Evolutionary conservation across 106 monocot species (phyloP), one percentile per base, ranked within the genome.

Genomic region (Allium fistulosum): DNA sequence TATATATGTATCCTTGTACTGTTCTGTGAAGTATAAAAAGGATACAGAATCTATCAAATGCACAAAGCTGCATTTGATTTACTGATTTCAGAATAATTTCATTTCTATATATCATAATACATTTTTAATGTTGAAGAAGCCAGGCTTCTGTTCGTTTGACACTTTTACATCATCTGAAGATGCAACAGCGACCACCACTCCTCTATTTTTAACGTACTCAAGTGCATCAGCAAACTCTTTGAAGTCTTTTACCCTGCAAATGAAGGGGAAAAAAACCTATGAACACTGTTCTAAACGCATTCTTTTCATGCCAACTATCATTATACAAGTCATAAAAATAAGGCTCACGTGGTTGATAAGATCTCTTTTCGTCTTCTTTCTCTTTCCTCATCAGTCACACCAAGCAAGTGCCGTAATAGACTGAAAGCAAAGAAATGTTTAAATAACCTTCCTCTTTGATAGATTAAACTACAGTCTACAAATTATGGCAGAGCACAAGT

Each of bases 191-290:
- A 99, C 97, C 56, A 81, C 83, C 53, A 90, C 82, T 6, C 97
- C 97, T 17, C 77, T 90, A 15, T 87, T 75, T 72, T 87, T 93
- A 18, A 99, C 79, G 2, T 82, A 67, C 50, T 99, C 90, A 57
- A 99, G 57, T 62, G 74, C 89, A 79, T 99, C 87, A 18, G 93
- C 86, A 74, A 99, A 99, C 71, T 93, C 93, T 76, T 81, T 92
- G 79, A 99, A 93, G 73, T 99, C 87, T 75, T 99, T 99, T 72
- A 83, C 65, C 49, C 97, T 99, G 75, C 9, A 15, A 58, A 46
- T 62, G 51, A 48, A 58, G 26, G 52, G 46, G 7, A 11, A 28
- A 47, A 58, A 16, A 60, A 49, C 10, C 17, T 37, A 37, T 37
- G 37, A 37, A 37, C 37, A 5, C 37, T 37, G 37, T 37, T 37